Conservation (phyloP, 345 rosid species). For the Eucalyptus cladocalyx region DNA sequence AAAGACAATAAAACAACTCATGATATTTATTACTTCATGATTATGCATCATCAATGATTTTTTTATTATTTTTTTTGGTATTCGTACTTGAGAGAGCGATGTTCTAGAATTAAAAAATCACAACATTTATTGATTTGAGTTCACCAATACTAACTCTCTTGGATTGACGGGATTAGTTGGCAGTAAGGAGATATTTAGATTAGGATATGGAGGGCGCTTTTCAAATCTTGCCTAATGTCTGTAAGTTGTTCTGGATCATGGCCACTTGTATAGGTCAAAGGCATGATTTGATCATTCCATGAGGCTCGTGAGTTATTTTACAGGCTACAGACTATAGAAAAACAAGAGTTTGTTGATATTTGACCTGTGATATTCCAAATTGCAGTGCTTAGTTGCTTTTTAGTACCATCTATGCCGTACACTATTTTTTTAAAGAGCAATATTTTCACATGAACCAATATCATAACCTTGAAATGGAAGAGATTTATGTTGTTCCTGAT, state of each 20-base stretch:
- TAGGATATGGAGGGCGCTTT: not conserved
- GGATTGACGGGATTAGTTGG: no score
- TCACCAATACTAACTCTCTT: not conserved
- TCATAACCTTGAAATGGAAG: not conserved
- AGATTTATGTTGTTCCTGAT: not conserved
- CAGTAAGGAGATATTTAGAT: accelerated
- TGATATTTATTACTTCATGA: not conserved
- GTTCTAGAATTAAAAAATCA: not conserved
- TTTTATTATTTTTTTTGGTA: not conserved
- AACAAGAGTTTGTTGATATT: not conserved
- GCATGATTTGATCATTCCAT: not conserved
- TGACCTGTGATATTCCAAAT: not conserved
- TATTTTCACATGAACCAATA: not conserved
- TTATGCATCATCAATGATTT: not conserved
- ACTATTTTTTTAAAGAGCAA: not conserved
- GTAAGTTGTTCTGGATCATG: not conserved
- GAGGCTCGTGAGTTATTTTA: not conserved
- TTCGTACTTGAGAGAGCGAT: not conserved
- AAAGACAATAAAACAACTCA: not conserved
- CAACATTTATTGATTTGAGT: no score
- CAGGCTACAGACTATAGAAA: not conserved
- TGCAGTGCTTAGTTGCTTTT: not conserved
- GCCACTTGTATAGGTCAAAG: not conserved
- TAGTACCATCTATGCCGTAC: not conserved
- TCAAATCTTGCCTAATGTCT: accelerated